Evolutionary conservation across 192 early-diverging fungal species (phyloP).

Genomic region (Umbelopsis isabellina): DNA sequence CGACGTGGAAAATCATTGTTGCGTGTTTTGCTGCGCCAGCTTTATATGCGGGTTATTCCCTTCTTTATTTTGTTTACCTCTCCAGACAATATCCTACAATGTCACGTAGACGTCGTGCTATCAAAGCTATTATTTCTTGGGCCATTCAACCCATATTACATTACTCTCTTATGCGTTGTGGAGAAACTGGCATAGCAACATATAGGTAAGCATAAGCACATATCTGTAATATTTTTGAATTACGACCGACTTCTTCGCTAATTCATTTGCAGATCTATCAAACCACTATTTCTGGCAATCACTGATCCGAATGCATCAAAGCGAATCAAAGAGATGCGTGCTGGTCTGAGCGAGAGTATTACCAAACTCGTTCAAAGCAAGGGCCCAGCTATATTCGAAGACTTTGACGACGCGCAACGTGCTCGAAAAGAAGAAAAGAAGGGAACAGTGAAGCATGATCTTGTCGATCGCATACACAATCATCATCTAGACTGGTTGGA

Average conservation of each 20-base stretch:
- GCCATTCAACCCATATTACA: constrained; percentile 63
- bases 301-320: constrained; percentile 48
- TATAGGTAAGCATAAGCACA: constrained; percentile 52
- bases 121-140: constrained; percentile 33
- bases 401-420: background rate
- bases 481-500: constrained; percentile 10
- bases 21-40: constrained; percentile 71
- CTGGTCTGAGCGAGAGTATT: constrained; percentile 71
- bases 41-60: constrained; percentile 71
- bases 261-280: constrained; percentile 60
- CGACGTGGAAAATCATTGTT: constrained; percentile 93
- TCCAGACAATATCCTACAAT: constrained; percentile 26
- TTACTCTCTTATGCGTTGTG: constrained; percentile 71
- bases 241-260: background rate
- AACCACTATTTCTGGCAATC: constrained; percentile 81
- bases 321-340: constrained; percentile 62
- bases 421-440: background rate
- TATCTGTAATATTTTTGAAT: background rate
- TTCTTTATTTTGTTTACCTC: constrained; percentile 57
- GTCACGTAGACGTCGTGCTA: constrained; percentile 37
- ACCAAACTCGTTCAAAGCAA: constrained; percentile 61
- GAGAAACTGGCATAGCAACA: constrained; percentile 74
- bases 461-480: background rate
- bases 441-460: background rate
- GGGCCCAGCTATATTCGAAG: background rate